A percentile compares a stretch with the other conserved stretches of the same genome.
phyloP scores from a whole-genome alignment of 352 stramenopile species.

The Globisporangium uncinulatum region DNA sequence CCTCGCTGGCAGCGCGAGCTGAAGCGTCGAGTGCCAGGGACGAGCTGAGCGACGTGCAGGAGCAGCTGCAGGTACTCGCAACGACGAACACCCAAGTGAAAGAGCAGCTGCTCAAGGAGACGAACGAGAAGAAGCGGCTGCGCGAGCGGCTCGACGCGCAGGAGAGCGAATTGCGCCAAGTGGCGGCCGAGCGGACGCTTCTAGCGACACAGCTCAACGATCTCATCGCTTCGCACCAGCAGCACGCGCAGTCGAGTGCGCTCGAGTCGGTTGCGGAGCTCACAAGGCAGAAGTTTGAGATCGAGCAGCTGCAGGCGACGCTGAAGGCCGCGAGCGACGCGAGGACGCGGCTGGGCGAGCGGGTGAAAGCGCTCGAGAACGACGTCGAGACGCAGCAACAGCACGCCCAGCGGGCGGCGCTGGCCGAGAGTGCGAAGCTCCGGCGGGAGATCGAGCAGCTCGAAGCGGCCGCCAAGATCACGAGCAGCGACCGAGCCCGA shows the following conservation, averaged over 20 bases:
- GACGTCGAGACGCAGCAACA: conserved; percentile 27
- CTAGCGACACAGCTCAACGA: conserved; percentile 9
- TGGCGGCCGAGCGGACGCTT: conserved; percentile 24
- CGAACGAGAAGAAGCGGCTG: too few species aligned
- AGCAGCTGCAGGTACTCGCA: too few species aligned
- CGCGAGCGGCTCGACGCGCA: too few species aligned
- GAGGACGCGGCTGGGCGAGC: conserved; percentile 27
- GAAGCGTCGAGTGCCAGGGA: too few species aligned
- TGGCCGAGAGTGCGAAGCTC: conserved; percentile 21
- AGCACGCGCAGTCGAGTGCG: conserved; percentile 14
- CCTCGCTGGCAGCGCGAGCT: too few species aligned
- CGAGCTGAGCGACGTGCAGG: too few species aligned
- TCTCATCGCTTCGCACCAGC: conserved; percentile 3
- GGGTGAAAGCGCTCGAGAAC: conserved; percentile 20
- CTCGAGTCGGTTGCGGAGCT: conserved; percentile 11
- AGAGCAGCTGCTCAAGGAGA: too few species aligned
- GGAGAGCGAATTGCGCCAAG: too few species aligned
- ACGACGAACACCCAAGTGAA: too few species aligned
- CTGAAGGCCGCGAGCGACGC: conserved; percentile 31
- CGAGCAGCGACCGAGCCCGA: conserved; percentile 31
- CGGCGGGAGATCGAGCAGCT: conserved; percentile 39
- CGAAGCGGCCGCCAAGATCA: conserved; percentile 20
- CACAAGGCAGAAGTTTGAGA: conserved; percentile 39
- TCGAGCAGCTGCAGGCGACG: conserved; percentile 36
- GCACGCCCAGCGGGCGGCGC: conserved; percentile 2